Evolutionary conservation across 352 stramenopile species (phyloP).

Genomic region (Pythium aquatile): DNA sequence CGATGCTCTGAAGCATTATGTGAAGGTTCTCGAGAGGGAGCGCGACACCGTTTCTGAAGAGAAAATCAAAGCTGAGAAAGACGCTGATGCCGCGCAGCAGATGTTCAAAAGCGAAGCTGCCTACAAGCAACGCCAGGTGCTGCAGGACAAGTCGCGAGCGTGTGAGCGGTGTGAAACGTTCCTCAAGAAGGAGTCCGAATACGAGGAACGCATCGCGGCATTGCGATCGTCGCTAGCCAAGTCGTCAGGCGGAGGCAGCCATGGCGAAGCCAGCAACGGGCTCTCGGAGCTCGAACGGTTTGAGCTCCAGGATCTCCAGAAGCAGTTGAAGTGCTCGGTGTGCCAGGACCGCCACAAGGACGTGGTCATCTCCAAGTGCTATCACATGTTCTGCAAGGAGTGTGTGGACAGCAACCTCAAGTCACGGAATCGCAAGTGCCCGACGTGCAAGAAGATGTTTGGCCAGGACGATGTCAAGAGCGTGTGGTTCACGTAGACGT

Average conservation of each 20-base stretch:
- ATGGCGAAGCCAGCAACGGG: constrained; percentile 20
- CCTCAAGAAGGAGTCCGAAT: constrained; percentile 51
- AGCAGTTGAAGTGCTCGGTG: constrained; percentile 82
- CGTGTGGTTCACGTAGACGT: constrained; percentile 75
- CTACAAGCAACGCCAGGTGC: constrained; percentile 50
- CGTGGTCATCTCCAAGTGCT: constrained; percentile 88
- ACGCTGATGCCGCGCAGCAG: constrained; percentile 64
- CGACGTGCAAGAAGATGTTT: constrained; percentile 91
- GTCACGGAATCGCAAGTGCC: constrained; percentile 87
- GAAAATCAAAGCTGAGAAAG: constrained; percentile 52
- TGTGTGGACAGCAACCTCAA: constrained; percentile 88
- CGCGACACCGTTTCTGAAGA: constrained; percentile 50
- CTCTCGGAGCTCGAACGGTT: constrained; percentile 75
- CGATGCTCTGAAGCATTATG: constrained; percentile 61
- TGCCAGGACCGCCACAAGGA: constrained; percentile 84
- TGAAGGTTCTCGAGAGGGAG: constrained; percentile 53
- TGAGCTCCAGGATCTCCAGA: constrained; percentile 80
- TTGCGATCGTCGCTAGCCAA: constrained; percentile 28
- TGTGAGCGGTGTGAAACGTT: constrained; percentile 60
- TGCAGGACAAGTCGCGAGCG: constrained; percentile 50
- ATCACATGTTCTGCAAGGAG: constrained; percentile 88
- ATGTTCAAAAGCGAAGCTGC: constrained; percentile 55
- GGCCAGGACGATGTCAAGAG: constrained; percentile 85
- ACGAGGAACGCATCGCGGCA: constrained; percentile 42
- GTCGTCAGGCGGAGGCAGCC: constrained; percentile 16